Percentiles rank a stretch among this genome's conserved stretches.
phyloP scores from a whole-genome alignment of 345 rosid species.

The Linum trigynum region DNA sequence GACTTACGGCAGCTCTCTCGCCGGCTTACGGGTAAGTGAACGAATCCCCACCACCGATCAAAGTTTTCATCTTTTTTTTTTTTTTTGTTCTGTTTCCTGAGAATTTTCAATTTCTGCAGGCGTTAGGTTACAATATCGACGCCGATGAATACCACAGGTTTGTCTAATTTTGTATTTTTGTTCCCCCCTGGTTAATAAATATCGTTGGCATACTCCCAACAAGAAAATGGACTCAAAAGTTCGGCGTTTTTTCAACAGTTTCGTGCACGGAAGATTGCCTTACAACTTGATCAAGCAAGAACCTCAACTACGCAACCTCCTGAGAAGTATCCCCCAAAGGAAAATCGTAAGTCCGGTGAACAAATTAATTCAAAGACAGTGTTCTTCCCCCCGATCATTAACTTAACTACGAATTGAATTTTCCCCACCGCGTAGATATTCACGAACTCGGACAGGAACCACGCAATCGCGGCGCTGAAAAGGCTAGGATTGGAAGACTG shows the following conservation, averaged over 20 bases:
- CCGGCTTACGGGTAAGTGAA: conserved; percentile 67
- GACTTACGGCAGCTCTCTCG: conserved; percentile 84
- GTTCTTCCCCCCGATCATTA: not conserved
- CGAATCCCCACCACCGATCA: too few relatives aligned
- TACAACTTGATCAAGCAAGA: conserved; percentile 67
- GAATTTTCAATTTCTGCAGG: conserved; percentile 30
- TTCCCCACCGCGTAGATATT: conserved; percentile 36
- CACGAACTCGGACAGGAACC: conserved; percentile 80
- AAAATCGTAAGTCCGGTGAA: conserved; percentile 45
- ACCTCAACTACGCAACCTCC: conserved; percentile 45
- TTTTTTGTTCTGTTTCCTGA: not conserved
- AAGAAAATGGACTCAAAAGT: too few relatives aligned
- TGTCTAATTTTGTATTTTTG: not conserved
- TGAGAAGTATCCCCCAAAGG: conserved; percentile 52
- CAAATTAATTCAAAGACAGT: not conserved
- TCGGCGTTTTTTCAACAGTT: conserved; percentile 25
- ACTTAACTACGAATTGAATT: not conserved
- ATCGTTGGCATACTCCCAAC: too few relatives aligned
- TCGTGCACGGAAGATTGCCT: conserved; percentile 95
- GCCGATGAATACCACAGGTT: conserved; percentile 91
- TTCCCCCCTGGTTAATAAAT: not conserved
- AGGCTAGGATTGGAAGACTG: conserved; percentile 63
- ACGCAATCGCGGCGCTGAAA: conserved; percentile 48
- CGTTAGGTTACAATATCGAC: conserved; percentile 56
- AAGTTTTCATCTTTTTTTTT: not conserved